Evolutionary conservation across 225 moss, liverwort and hornwort species (phyloP).

Genomic region (Straminergon stramineum): DNA sequence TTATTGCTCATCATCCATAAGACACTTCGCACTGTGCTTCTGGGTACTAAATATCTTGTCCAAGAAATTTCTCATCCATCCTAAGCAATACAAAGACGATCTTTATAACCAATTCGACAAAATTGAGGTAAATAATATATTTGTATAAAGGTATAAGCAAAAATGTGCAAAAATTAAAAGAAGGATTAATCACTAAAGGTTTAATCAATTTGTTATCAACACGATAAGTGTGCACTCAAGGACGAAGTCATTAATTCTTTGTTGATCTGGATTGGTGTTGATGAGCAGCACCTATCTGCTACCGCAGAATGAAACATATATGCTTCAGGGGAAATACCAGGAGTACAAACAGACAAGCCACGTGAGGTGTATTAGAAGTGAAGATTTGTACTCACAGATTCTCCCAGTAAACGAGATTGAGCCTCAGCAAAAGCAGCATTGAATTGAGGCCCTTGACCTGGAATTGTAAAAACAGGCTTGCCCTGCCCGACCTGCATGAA

Average conservation of each 20-base stretch:
- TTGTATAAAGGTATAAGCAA: too few relatives aligned
- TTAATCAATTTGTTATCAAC: neutral
- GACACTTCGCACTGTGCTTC: neutral
- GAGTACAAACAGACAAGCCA: neutral
- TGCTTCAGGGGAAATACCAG: neutral
- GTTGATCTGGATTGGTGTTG: neutral
- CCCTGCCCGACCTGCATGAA: conserved; percentile 74
- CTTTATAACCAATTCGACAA: neutral
- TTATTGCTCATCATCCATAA: neutral
- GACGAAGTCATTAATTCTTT: neutral
- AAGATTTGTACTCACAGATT: conserved; percentile 46
- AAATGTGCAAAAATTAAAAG: neutral
- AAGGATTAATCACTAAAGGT: neutral
- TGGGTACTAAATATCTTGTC: neutral
- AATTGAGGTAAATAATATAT: neutral
- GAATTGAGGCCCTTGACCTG: conserved; percentile 83
- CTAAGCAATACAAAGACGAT: neutral
- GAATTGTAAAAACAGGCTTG: conserved; percentile 79
- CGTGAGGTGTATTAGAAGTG: neutral
- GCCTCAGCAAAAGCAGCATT: conserved; percentile 76
- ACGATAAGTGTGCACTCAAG: neutral
- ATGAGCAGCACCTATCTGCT: neutral
- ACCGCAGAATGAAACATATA: neutral
- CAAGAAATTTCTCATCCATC: neutral
- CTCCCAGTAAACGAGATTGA: conserved; percentile 70